Evolutionary conservation across 2,329 filamentous ascomycete genomes (phyloP).

Genomic region (Sphaerulina populicola): DNA sequence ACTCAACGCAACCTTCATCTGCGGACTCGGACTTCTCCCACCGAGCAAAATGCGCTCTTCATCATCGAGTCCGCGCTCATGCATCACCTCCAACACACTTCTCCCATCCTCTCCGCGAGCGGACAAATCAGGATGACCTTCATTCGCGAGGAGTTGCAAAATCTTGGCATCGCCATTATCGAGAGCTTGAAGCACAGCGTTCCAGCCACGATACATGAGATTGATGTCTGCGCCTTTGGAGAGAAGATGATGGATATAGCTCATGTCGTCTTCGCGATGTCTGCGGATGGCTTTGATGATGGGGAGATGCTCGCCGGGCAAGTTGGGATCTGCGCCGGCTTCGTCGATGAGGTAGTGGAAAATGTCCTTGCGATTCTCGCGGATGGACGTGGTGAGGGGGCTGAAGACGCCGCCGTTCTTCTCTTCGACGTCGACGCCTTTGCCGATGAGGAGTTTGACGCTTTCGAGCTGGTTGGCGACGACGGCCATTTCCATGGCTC

Average conservation of each 20-base stretch:
- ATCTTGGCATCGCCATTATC: conserved; percentile 54
- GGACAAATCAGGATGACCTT: conserved; percentile 45
- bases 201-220: conserved; percentile 59
- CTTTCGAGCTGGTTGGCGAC: conserved; percentile 58
- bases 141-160: conserved; percentile 46
- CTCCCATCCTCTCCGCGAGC: conserved; percentile 48
- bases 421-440: conserved; percentile 61
- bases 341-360: conserved; percentile 51
- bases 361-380: conserved; percentile 54
- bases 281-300: conserved; percentile 61
- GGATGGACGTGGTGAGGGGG: conserved; percentile 58
- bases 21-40: conserved; percentile 14
- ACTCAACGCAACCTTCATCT: conserved; percentile 16
- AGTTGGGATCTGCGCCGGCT: conserved; percentile 56
- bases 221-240: conserved; percentile 59
- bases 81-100: conserved; percentile 51
- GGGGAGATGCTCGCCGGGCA: conserved; percentile 61
- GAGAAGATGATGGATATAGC: conserved; percentile 56
- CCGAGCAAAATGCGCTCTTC: conserved; percentile 24
- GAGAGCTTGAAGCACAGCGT: conserved; percentile 56
- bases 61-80: conserved; percentile 52
- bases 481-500: conserved; percentile 60
- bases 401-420: conserved; percentile 67
- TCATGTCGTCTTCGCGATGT: conserved; percentile 48
- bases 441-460: conserved; percentile 55